A percentile compares a stretch with the other conserved stretches of the same genome.
Evolutionary conservation across 78 protist genomes (phyloP).

Genomic region (Dictyostelium discoideum): dicty_2.7 NC_007088.5:1282001-1282500

Average conservation of each 20-base stretch:
- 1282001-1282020: no score
- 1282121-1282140: conserved; percentile 30
- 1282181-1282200: conserved; percentile 35
- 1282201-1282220: conserved; percentile 20
- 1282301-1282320: not conserved
- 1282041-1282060: not conserved
- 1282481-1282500: not conserved
- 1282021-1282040: not conserved
- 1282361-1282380: not conserved
- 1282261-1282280: not conserved
- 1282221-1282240: not conserved
- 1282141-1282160: not conserved
- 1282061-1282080: not conserved
- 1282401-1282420: not conserved
- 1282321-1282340: not conserved
- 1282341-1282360: not conserved
- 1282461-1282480: not conserved
- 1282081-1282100: not conserved
- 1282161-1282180: not conserved
- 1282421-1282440: not conserved
- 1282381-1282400: conserved; percentile 1
- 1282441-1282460: not conserved
- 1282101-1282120: conserved; percentile 55
- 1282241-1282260: not conserved
- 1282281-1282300: not conserved